Evolutionary conservation across 768 basidiomycete genomes (phyloP).

Genomic region (Collybiopsis confluens): DNA sequence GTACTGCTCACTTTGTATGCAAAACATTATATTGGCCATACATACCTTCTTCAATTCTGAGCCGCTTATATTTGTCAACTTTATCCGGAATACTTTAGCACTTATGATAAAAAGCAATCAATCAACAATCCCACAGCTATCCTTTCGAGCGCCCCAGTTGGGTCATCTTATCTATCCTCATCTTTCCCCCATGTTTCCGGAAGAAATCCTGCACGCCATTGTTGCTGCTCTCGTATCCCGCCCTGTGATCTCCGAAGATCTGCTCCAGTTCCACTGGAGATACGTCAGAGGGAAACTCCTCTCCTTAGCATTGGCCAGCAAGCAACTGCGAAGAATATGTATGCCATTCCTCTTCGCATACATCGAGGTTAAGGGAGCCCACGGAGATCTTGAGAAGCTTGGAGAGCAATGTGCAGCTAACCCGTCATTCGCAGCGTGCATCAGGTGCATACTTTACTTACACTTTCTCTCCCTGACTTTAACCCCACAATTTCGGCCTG

Average conservation of each 20-base stretch:
- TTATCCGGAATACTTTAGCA: too few species aligned
- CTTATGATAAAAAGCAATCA: too few species aligned
- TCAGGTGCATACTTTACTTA: neutral
- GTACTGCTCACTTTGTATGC: too few species aligned
- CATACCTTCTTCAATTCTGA: too few species aligned
- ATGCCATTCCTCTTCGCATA: slow-evolving; percentile 4
- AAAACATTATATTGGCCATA: too few species aligned
- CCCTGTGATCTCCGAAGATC: neutral
- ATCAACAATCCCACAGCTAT: too few species aligned
- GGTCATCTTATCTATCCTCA: too few species aligned
- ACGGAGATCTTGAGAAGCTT: neutral
- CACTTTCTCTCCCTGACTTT: neutral
- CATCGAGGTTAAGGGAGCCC: neutral
- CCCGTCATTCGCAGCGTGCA: neutral
- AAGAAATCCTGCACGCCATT: neutral
- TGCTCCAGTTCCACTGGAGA: neutral
- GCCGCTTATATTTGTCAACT: too few species aligned
- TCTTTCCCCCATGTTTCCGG: neutral
- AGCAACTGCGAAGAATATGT: slow-evolving; percentile 4
- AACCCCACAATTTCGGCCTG: neutral
- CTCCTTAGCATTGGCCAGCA: neutral
- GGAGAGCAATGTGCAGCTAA: neutral
- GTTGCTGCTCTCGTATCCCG: neutral
- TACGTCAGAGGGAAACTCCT: neutral
- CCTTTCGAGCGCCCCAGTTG: too few species aligned